A percentile compares a stretch with the other conserved stretches of the same genome.
Conservation (phyloP, 108 stramenopile genomes). For the Nitzschia sp. region DNA sequence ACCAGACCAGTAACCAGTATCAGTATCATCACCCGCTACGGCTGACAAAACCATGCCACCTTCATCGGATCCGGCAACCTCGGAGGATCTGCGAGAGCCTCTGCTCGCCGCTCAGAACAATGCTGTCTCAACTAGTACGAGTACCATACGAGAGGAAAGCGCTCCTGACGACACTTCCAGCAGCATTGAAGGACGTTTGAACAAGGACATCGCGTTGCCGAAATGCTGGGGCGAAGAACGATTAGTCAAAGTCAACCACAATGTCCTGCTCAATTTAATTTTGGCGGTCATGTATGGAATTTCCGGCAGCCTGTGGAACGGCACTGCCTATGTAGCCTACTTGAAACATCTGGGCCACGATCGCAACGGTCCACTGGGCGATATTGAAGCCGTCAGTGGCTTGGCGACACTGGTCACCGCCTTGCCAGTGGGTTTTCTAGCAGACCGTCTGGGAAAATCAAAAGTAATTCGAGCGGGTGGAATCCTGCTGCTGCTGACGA, state of each 20-base stretch:
- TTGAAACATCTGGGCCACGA: conserved; percentile 47
- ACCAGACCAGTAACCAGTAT: no score
- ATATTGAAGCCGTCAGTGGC: conserved; percentile 61
- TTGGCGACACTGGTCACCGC: conserved; percentile 51
- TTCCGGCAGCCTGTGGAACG: conserved; percentile 31
- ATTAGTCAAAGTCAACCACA: conserved; percentile 22
- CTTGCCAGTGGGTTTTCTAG: conserved; percentile 64
- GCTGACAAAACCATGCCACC: no score
- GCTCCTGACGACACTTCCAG: no score
- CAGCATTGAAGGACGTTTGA: no score
- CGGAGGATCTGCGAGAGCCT: no score
- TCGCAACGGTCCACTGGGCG: conserved; percentile 53
- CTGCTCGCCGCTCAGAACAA: no score
- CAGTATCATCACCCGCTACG: no score
- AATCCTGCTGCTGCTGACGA: conserved; percentile 34
- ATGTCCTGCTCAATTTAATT: conserved; percentile 33
- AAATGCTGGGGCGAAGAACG: conserved; percentile 11
- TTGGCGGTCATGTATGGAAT: conserved; percentile 27
- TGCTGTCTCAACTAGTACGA: no score
- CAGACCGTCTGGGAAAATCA: conserved; percentile 46
- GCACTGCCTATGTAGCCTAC: conserved; percentile 51
- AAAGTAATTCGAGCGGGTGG: conserved; percentile 47
- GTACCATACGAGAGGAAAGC: no score
- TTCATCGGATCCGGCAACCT: no score
- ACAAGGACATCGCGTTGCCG: conserved; percentile 13